Evolutionary conservation across 2,329 filamentous ascomycete species (phyloP).

Genomic region (Alternaria triticina): DNA sequence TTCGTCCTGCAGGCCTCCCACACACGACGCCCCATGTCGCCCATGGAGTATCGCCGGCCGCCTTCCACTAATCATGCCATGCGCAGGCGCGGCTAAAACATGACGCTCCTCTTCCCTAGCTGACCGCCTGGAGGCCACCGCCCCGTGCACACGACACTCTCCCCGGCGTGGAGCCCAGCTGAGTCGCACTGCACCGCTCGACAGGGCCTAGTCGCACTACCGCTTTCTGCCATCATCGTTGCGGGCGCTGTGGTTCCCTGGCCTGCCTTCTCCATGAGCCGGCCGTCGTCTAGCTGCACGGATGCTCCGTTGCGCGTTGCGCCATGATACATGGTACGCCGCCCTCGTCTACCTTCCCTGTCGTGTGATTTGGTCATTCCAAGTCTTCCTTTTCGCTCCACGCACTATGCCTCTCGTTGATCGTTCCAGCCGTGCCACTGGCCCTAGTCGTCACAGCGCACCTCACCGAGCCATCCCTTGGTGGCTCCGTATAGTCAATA

Average conservation of each 20-base stretch:
- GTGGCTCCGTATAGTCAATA: constrained; percentile 41
- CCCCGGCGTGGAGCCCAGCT: constrained; percentile 38
- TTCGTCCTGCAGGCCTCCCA: constrained; percentile 5
- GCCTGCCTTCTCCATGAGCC: constrained; percentile 33
- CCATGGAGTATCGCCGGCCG: constrained; percentile 24
- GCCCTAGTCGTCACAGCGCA: constrained; percentile 45
- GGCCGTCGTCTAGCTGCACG: constrained; percentile 44
- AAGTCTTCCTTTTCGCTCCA: constrained; percentile 45
- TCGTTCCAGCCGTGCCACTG: constrained; percentile 50
- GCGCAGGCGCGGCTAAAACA: constrained; percentile 42
- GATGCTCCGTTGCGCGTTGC: constrained; percentile 51
- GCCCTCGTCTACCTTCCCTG: constrained; percentile 30
- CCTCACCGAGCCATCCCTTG: constrained; percentile 45
- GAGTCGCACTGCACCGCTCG: constrained; percentile 26
- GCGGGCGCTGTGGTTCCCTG: constrained; percentile 32
- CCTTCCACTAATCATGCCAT: constrained; percentile 29
- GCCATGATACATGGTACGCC: constrained; percentile 51
- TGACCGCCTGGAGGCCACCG: constrained; percentile 42
- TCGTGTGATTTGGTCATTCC: constrained; percentile 44
- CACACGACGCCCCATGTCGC: constrained; percentile 13
- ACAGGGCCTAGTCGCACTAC: constrained; percentile 22
- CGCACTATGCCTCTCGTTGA: constrained; percentile 38
- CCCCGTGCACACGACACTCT: constrained; percentile 41
- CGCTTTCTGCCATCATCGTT: constrained; percentile 37
- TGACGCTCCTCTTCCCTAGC: constrained; percentile 35